Evolutionary conservation across 2,329 filamentous ascomycete genomes (phyloP).

Genomic region (Aschersonia sp.): DNA sequence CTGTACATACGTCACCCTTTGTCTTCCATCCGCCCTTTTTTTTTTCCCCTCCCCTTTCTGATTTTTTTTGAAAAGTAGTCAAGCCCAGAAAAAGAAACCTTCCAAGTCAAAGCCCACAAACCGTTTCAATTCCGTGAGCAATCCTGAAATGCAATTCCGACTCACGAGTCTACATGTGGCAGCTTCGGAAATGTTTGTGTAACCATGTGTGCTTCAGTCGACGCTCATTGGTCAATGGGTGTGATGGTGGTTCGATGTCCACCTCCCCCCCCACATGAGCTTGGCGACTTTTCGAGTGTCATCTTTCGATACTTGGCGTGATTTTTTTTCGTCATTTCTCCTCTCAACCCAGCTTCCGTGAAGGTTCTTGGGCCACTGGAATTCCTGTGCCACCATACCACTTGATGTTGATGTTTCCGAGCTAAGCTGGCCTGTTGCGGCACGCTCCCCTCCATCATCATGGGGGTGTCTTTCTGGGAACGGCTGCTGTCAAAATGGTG

Average conservation of each 20-base stretch:
- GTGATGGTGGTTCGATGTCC: no score
- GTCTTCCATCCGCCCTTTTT: not conserved
- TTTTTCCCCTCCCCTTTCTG: constrained; percentile 1
- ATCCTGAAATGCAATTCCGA: no score
- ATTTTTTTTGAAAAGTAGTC: constrained; percentile 1
- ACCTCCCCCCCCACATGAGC: not conserved
- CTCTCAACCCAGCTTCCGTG: no score
- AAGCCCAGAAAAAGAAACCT: no score
- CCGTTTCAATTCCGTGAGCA: no score
- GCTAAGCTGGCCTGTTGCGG: not conserved
- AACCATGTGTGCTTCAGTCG: not conserved
- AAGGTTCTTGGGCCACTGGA: no score
- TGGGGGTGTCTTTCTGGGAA: not conserved
- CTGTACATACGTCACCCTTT: constrained; percentile 2
- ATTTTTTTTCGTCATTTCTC: no score
- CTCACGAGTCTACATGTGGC: no score
- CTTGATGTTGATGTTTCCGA: not conserved
- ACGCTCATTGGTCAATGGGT: not conserved
- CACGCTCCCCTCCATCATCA: not conserved
- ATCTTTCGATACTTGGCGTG: no score
- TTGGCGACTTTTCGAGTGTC: not conserved
- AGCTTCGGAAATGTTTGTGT: not conserved
- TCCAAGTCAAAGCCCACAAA: no score
- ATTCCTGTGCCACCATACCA: no score
- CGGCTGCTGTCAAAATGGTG: not conserved